Conservation (phyloP, 2,329 filamentous ascomycete genomes). For the Hypoxylon sp. region DNA sequence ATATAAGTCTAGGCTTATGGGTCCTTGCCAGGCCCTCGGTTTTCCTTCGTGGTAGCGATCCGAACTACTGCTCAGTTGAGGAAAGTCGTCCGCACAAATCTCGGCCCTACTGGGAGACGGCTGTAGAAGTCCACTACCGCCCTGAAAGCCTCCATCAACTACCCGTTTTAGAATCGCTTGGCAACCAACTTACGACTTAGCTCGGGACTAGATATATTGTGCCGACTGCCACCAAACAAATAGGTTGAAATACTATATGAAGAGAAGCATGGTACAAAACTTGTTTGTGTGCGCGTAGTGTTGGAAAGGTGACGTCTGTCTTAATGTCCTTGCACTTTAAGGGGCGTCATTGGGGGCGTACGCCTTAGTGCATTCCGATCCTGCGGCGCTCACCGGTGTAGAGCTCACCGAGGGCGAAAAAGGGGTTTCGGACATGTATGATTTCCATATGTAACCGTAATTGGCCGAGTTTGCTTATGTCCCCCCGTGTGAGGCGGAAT, state of each 20-base stretch:
- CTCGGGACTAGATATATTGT: conserved; percentile 21
- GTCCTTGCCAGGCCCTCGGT: conserved; percentile 24
- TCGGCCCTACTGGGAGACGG: conserved; percentile 33
- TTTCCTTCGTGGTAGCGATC: conserved; percentile 25
- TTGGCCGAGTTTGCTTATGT: conserved; percentile 13
- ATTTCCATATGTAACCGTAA: conserved; percentile 6
- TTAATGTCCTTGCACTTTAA: too few relatives aligned
- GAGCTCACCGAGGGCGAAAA: conserved; percentile 28
- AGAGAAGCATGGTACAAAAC: background rate
- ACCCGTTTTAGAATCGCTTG: conserved; percentile 20
- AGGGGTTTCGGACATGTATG: conserved; percentile 1
- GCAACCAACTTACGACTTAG: conserved; percentile 18
- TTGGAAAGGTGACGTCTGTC: too few relatives aligned
- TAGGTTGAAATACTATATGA: too few relatives aligned
- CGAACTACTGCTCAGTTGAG: conserved; percentile 27
- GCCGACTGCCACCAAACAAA: too few relatives aligned
- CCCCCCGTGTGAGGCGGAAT: too few relatives aligned
- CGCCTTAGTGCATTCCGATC: conserved; percentile 2
- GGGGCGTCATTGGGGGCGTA: too few relatives aligned
- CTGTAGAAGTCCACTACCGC: conserved; percentile 13
- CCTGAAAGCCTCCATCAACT: conserved; percentile 20
- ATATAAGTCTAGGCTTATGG: conserved; percentile 33
- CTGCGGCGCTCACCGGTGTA: conserved; percentile 28
- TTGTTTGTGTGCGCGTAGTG: conserved; percentile 10
- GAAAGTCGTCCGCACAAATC: conserved; percentile 21